Base-by-base conservation (phyloP, 2,329 filamentous ascomycete species). In the Xylaria sp. region DNA sequence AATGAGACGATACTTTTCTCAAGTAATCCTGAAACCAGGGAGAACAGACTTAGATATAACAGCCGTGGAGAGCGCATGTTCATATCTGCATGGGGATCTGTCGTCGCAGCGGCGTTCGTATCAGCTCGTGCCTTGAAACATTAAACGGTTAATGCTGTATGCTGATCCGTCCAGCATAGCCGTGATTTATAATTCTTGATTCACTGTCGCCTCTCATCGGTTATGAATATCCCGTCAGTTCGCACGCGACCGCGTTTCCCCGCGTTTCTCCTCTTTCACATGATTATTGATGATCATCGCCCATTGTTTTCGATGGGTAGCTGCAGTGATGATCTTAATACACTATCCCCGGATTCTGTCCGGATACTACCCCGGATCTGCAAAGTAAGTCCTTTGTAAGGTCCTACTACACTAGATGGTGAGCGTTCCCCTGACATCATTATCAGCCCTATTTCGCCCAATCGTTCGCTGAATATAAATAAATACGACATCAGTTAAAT, bases 1-100 rank as follows among this genome's bases (percentile, higher is more conserved):
- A 74, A 73, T 5, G 71, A 69, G 8, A 74, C 62, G 15, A 74
- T 66, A 0, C 46, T 61, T n/a, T 74, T 61, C 50, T 74, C 72
- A 2, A 74, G 54, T 15, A 74, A 52, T 12, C 63, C 70, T 12
- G 25, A 62, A 12, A 60, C 54, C 13, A 62, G 50, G 46, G 63
- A 37, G 18, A 59, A 44, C 46, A 68, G 10, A 23, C 41, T 25
- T 37, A 65, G 34, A n/a, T 31, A 50, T n/a, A 65, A 34, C 4
- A 63, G 18, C 9, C 20, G n/a, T 23, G 13, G 28, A 12, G 52
- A n/a, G 18, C 62, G 31, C 66, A 70, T 70, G 13, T 60, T 69
- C 20, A 20, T 52, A 13, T 31, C 39, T 34, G 23, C 12, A 54
- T 41, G 12, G 12, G 18, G n/a, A 56, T 18, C 4, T 23, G 28